Conservation (phyloP, 2,329 filamentous ascomycete genomes). For the Talaromyces sp. region DNA sequence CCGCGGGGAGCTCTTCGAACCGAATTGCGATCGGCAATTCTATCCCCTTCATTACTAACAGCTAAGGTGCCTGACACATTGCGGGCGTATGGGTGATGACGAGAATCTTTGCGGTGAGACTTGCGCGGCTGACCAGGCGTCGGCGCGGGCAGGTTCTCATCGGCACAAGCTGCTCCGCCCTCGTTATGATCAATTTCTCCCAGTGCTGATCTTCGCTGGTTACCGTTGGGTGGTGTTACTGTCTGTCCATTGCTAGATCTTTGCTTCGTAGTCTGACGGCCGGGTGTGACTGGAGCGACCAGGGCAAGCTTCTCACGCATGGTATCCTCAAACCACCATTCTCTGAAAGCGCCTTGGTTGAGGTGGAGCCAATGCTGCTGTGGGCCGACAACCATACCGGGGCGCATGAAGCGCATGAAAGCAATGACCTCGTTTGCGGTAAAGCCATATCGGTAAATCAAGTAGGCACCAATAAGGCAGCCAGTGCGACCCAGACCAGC, state of each 20-base stretch:
- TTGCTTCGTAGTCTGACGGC: conserved; percentile 51
- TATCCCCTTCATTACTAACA: conserved; percentile 26
- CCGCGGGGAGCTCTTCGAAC: conserved; percentile 46
- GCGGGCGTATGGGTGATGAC: conserved; percentile 67
- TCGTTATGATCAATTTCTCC: conserved; percentile 88
- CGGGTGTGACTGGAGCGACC: conserved; percentile 51
- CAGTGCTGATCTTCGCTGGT: conserved; percentile 72
- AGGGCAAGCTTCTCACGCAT: conserved; percentile 77
- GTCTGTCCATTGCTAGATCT: conserved; percentile 62
- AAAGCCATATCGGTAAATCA: conserved; percentile 96
- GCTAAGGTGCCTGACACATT: conserved; percentile 43
- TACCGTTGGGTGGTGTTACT: conserved; percentile 78
- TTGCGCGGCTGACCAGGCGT: conserved; percentile 95
- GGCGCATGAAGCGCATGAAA: conserved; percentile 98
- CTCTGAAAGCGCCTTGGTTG: conserved; percentile 93
- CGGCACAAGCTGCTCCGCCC: conserved; percentile 41
- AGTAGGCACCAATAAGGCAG: conserved; percentile 92
- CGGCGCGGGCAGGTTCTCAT: conserved; percentile 89
- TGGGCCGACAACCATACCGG: conserved; percentile 96
- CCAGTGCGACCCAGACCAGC: conserved; percentile 92
- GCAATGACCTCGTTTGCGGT: conserved; percentile 96
- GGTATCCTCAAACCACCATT: conserved; percentile 83
- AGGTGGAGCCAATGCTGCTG: conserved; percentile 99
- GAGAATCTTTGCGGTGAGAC: conserved; percentile 67
- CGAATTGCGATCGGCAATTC: conserved; percentile 39